Base-by-base conservation (phyloP, 805 yeast genomes). In the Zygotorulaspora sp. region DNA sequence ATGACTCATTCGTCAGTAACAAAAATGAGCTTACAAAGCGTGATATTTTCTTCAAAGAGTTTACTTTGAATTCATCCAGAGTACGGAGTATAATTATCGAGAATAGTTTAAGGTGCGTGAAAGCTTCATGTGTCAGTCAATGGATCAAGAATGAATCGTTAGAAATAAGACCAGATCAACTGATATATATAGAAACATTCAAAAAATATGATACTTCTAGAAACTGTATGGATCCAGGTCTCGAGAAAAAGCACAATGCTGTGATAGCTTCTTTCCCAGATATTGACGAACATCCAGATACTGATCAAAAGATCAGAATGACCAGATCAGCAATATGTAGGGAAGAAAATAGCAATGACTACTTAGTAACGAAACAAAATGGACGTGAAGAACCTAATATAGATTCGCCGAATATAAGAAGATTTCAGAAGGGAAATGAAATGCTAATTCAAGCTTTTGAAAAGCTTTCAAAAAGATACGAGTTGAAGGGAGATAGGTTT, bases 401-500 rank as follows among this genome's bases (percentile, higher is more conserved):
- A 16, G 35, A 9, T 15, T 16, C 15, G 2, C 15, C 20, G 4
- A n/a, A n/a, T n/a, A n/a, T n/a, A n/a, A n/a, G n/a, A n/a, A n/a
- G n/a, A n/a, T n/a, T n/a, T n/a, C 14, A 27, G 11, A 38, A 36
- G 11, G 30, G 15, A 14, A 58, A 59, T 30, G 41, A 45, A 9
- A 12, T 30, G 10, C 35, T 59, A 6, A 41, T 51, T 10, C 36
- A 40, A 3, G 47, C 52, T 4, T 36, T 60, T 21, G 40, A 42
- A 6, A 41, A 29, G 13, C 36, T 60, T 4, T 43, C 50, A 4
- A 45, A 42, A 20, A 56, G 50, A 34, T 56, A 54, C 38, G 44
- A 44, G 22, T 35, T 48, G 1, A 45, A 55, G 34, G 61, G 62
- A 5, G 63, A 60, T 36, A 31, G 25, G 22, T 57, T 47, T 34